Base-by-base conservation (phyloP, 1,139 yeast genomes). In the Hyphopichia fennica region DNA sequence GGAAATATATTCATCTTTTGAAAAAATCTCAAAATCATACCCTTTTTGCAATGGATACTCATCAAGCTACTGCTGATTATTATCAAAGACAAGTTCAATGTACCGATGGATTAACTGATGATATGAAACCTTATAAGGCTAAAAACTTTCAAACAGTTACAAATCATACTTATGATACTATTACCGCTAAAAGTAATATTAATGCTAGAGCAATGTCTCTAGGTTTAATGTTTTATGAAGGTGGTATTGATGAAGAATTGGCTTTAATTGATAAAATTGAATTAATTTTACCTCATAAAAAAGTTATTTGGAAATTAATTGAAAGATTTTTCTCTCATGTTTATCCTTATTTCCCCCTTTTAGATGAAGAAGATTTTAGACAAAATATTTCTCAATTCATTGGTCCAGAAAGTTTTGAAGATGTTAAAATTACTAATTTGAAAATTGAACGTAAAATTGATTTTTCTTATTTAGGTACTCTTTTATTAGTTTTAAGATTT, bases 311-410 rank as follows among this genome's bases (percentile, higher is more conserved):
- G 79, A 50, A 64, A 28, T 60, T 72, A 3, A 51, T 77, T 11
- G 68, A 71, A 35, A 57, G 72, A 32, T 79, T 68, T 49, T 78
- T 78, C 53, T 53, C 50, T 4, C 58, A 61, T 23, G 63, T 76
- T 11, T 75, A 75, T 46, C 76, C 77, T 0, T 65, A 72, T 41
- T 51, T 69, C 41, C 84, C 84, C 2, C 65, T 69, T 40, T 41
- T 78, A n/a, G 81, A 77, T 45, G 79, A 79, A 48, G 42, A 39
- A 3, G 47, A 45, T 3, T 53, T 56, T 36, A 36, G 35, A 20
- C 43, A 41, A 13, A 45, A 52, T 25, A 43, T 65, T 5, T 43
- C 48, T 3, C 48, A 50, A 33, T 49, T 67, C 3, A 52, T 67
- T 27, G 72, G 72, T 42, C 45, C 53, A 11, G 49, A 47, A 22